Evolutionary conservation across 1,284 basidiomycete genomes (phyloP).

Genomic region (Anthracocystis walkeri): DNA sequence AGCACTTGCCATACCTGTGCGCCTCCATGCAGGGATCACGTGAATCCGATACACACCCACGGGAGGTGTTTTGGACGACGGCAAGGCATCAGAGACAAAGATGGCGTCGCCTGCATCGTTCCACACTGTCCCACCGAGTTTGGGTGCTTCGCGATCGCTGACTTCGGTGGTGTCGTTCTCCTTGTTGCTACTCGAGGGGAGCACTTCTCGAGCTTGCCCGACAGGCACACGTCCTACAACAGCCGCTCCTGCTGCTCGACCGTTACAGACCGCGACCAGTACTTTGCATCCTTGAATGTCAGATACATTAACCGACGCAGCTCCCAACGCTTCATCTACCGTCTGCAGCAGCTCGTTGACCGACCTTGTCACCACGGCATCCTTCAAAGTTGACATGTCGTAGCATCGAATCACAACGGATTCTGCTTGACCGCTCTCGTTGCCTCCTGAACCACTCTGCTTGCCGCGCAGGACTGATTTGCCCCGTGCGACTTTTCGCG

Average conservation of each 20-base stretch:
- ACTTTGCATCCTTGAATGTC: slow-evolving; percentile 40
- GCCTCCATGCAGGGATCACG: slow-evolving; percentile 50
- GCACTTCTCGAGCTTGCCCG: slow-evolving; percentile 50
- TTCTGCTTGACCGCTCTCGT: slow-evolving; percentile 12
- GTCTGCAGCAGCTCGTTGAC: slow-evolving; percentile 44
- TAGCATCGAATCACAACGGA: slow-evolving; percentile 40
- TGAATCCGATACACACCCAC: slow-evolving; percentile 61
- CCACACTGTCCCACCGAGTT: slow-evolving; percentile 21
- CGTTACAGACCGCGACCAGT: slow-evolving; percentile 43
- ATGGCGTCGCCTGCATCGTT: slow-evolving; percentile 53
- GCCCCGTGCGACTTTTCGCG: slow-evolving; percentile 7
- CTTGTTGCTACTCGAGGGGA: slow-evolving; percentile 30
- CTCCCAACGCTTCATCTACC: slow-evolving; percentile 61
- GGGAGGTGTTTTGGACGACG: slow-evolving; percentile 46
- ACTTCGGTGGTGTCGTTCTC: slow-evolving; percentile 18
- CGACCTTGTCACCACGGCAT: slow-evolving; percentile 28
- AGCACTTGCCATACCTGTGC: slow-evolving; percentile 49
- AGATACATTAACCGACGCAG: slow-evolving; percentile 36
- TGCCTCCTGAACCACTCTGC: slow-evolving; percentile 3
- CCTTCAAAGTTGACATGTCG: slow-evolving; percentile 45
- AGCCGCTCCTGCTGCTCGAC: slow-evolving; percentile 53
- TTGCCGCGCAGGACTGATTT: slow-evolving; percentile 25
- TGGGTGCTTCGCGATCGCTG: background rate
- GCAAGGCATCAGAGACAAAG: slow-evolving; percentile 48
- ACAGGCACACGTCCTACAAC: slow-evolving; percentile 38